Conservation (phyloP, 2,329 filamentous ascomycete genomes). For the Xylaria hypoxylon region DNA sequence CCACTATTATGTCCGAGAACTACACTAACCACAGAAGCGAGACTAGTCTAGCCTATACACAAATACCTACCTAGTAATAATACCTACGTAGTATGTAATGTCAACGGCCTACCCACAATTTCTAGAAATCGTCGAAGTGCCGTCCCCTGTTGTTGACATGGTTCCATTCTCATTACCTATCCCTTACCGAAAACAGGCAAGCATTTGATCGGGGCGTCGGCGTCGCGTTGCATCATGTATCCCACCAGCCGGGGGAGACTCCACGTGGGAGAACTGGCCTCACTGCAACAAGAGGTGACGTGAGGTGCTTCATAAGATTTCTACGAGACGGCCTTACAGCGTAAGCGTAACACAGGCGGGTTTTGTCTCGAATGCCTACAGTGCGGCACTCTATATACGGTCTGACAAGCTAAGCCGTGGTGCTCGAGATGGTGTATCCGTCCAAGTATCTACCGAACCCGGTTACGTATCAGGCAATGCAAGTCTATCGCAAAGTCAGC, state of each 20-base stretch:
- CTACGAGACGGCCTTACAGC: not conserved
- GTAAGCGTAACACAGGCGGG: not conserved
- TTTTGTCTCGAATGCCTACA: not conserved
- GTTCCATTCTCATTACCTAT: conserved; percentile 15
- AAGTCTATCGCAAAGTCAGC: conserved; percentile 44
- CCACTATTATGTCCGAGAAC: too few relatives aligned
- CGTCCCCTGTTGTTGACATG: conserved; percentile 32
- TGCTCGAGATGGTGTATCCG: not conserved
- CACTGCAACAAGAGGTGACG: not conserved
- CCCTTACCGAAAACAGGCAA: conserved; percentile 23
- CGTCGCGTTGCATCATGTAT: conserved; percentile 29
- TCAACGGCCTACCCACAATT: conserved; percentile 16
- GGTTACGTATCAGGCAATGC: conserved; percentile 32
- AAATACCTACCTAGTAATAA: too few relatives aligned
- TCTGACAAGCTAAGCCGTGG: not conserved
- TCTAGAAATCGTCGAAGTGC: conserved; percentile 29
- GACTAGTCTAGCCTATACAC: too few relatives aligned
- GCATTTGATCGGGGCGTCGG: conserved; percentile 13
- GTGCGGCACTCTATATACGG: too few relatives aligned
- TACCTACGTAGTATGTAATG: too few relatives aligned
- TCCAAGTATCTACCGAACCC: conserved; percentile 24
- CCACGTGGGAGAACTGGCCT: conserved; percentile 25
- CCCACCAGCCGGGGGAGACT: conserved; percentile 20
- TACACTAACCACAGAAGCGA: too few relatives aligned
- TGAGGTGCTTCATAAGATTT: not conserved